A percentile compares a stretch with the other conserved stretches of the same genome.
Conservation (phyloP, 2,329 filamentous ascomycete species). For the Fusarium burgessii region DNA sequence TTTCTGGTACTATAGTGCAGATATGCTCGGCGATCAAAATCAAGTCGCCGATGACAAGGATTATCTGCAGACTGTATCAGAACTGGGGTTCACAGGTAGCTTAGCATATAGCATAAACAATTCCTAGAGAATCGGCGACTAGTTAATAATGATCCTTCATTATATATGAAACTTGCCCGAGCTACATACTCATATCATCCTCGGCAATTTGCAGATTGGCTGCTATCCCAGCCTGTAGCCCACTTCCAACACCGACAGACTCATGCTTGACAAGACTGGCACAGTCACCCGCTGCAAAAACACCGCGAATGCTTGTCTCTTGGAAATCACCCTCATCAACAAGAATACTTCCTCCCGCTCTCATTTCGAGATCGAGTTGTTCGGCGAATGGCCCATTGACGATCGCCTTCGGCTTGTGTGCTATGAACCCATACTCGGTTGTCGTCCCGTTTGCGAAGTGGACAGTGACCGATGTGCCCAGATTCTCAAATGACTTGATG, state of each 20-base stretch:
- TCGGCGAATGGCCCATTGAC: accelerated
- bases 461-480: not conserved
- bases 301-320: not conserved
- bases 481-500: not conserved
- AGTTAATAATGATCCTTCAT: accelerated
- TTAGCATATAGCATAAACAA: accelerated
- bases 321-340: not conserved
- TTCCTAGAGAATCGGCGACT: not conserved
- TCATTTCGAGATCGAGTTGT: not conserved
- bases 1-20: accelerated
- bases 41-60: not conserved
- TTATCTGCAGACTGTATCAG: not conserved
- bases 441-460: not conserved
- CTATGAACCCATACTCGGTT: not conserved
- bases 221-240: not conserved
- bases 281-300: not conserved
- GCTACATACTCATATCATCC: not conserved
- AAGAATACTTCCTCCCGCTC: accelerated
- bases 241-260: not conserved
- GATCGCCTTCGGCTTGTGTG: not conserved
- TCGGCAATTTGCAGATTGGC: slow-evolving; percentile 11
- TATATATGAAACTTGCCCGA: not conserved
- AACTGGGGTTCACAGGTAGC: no score
- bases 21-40: not conserved
- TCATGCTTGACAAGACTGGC: not conserved